Base-by-base conservation (phyloP, 2,329 filamentous ascomycete genomes). In the Epichloe typhina region DNA sequence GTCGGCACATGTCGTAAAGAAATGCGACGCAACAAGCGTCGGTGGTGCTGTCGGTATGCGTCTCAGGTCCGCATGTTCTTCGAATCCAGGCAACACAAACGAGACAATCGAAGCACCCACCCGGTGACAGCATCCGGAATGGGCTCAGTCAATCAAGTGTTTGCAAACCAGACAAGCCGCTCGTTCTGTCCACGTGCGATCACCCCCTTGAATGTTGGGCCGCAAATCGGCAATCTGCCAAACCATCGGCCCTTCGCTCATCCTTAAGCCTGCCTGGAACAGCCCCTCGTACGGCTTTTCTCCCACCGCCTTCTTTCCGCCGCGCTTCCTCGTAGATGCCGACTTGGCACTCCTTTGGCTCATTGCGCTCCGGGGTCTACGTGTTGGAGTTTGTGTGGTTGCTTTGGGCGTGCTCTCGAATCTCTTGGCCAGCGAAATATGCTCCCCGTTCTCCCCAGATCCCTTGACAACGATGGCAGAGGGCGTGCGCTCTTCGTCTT, bases 401-500 rank as follows among this genome's bases (percentile, higher is more conserved):
- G 45, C 31, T 49, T 59, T 58, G 17, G 63, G 60, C 26, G 61
- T 63, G 52, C 61, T 60, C 46, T 58, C 57, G 51, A 62, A 52
- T 26, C 55, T 54, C 57, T 69, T 65, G 49, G 69, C 68, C 8
- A 68, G 64, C 9, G 66, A 65, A 23, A 64, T 62, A 45, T 66
- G 63, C 49, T 69, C 66, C 49, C 64, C 66, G 41, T 69, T 68
- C 12, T 68, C 69, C 44, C 72, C 67, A 7, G 68, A 68, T 44
- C 72, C 71, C 58, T 74, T 75, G 37, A 76, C 74, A 49, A 75
- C 73, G 52, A 77, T 77, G 13, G 74, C 75, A 37, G 75, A 71
- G 53, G 74, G 69, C 0, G 71, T 71, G 33, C 26, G 33, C 52
- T 72, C 72, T 33, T 73, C 74, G 33, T 69, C 69, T 19, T 44